Conservation (phyloP, 208 protist species). For the Crithidia mellificae region DNA sequence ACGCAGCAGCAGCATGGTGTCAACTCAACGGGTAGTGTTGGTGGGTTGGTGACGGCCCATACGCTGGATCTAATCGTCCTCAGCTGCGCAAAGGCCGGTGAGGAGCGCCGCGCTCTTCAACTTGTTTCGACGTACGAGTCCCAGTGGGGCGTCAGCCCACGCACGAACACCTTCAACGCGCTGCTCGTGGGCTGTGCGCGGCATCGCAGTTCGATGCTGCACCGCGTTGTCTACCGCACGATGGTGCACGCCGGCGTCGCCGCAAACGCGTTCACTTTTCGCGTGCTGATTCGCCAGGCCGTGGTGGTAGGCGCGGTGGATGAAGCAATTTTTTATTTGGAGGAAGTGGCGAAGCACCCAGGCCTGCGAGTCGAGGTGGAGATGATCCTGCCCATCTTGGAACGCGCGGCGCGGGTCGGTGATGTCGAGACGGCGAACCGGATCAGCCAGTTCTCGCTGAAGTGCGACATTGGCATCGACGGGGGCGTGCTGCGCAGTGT, state of each 20-base stretch:
- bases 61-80: slow-evolving; percentile 79
- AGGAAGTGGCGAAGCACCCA: slow-evolving; percentile 56
- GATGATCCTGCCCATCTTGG: slow-evolving; percentile 84
- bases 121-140: slow-evolving; percentile 61
- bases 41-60: slow-evolving; percentile 66
- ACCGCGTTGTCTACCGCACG: slow-evolving; percentile 57
- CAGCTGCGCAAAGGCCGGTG: slow-evolving; percentile 53
- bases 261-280: slow-evolving; percentile 76
- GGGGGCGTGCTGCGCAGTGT: slow-evolving; percentile 61
- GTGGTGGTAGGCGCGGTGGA: slow-evolving; percentile 73
- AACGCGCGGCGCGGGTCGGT: slow-evolving; percentile 75
- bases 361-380: slow-evolving; percentile 86
- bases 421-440: slow-evolving; percentile 77
- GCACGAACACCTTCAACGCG: slow-evolving; percentile 75
- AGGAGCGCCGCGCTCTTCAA: slow-evolving; percentile 71
- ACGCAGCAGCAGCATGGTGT: too few relatives aligned
- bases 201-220: slow-evolving; percentile 55
- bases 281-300: slow-evolving; percentile 83
- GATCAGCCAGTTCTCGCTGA: slow-evolving; percentile 76
- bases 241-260: slow-evolving; percentile 64
- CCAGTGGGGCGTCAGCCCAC: slow-evolving; percentile 61
- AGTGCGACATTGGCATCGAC: slow-evolving; percentile 87
- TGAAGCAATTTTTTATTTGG: slow-evolving; percentile 75
- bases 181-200: slow-evolving; percentile 58
- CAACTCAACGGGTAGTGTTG: too few relatives aligned